Evolutionary conservation across 1,284 basidiomycete genomes (phyloP).

Genomic region (Anthracocystis panici-leucophaei): DNA sequence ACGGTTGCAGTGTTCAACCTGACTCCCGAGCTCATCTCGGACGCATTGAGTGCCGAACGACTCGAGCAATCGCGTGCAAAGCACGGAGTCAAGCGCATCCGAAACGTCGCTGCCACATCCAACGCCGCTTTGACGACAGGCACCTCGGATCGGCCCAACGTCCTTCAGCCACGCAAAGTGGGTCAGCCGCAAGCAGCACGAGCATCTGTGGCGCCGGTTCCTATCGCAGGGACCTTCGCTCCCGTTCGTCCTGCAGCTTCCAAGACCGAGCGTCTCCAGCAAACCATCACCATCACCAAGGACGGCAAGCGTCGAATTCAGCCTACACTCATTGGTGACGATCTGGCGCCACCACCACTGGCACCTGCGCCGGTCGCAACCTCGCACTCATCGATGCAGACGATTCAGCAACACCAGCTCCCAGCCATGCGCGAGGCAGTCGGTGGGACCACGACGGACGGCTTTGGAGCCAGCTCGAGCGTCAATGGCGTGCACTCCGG

Average conservation of each 20-base stretch:
- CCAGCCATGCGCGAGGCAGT: constrained; percentile 45
- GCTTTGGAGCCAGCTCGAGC: constrained; percentile 22
- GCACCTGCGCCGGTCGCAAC: constrained; percentile 16
- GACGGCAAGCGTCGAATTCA: constrained; percentile 78
- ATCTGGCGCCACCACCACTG: constrained; percentile 13
- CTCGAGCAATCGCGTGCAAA: constrained; percentile 51
- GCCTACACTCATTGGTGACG: constrained; percentile 72
- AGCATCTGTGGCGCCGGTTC: constrained; percentile 31
- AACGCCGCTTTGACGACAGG: constrained; percentile 9
- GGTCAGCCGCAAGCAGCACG: constrained; percentile 30
- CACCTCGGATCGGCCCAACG: constrained; percentile 50
- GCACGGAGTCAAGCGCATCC: constrained; percentile 51
- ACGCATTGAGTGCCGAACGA: constrained; percentile 80
- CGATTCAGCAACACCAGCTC: constrained; percentile 25
- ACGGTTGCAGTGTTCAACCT: constrained; percentile 90
- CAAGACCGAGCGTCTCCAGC: constrained; percentile 54
- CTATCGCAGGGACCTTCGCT: constrained; percentile 25
- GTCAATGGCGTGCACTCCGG: constrained; percentile 29
- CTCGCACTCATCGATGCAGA: constrained; percentile 4
- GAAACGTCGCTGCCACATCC: constrained; percentile 9
- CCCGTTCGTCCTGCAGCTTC: constrained; percentile 25
- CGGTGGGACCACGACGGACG: constrained; percentile 44
- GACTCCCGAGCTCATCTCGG: constrained; percentile 82
- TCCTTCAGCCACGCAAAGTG: constrained; percentile 65
- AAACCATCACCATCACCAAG: constrained; percentile 69